These are phyloP conservation scores for Cyberlindnera suaveolens DNA, from an alignment of 805 yeast genomes.

Conservation along the genomic window DNA sequence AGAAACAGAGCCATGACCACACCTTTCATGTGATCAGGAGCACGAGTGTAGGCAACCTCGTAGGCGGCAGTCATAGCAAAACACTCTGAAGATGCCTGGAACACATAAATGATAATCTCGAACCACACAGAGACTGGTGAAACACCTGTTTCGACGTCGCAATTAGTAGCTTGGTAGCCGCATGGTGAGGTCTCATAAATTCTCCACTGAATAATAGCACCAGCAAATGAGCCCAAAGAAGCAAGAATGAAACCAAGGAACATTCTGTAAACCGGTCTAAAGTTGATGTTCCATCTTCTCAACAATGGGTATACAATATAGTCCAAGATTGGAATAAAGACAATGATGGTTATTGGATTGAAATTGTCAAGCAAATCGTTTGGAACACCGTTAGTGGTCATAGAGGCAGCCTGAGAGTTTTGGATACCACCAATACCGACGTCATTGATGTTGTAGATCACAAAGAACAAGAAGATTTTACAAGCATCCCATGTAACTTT, in stretches of 20 bases:
- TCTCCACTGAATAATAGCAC: slow-evolving; percentile 53
- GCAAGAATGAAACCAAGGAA: slow-evolving; percentile 63
- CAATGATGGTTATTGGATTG: slow-evolving; percentile 67
- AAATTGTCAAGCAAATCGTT: slow-evolving; percentile 74
- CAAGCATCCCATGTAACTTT: slow-evolving; percentile 60
- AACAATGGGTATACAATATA: slow-evolving; percentile 48
- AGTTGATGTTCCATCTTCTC: slow-evolving; percentile 41
- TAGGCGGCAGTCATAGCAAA: slow-evolving; percentile 76
- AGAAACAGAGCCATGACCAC: slow-evolving; percentile 48
- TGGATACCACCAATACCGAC: slow-evolving; percentile 48
- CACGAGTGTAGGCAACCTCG: slow-evolving; percentile 80
- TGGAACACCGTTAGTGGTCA: slow-evolving; percentile 73
- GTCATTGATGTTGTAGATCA: slow-evolving; percentile 69
- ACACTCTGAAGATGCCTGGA: slow-evolving; percentile 71
- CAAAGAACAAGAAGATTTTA: slow-evolving; percentile 64
- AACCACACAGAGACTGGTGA: slow-evolving; percentile 55
- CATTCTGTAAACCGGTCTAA: slow-evolving; percentile 69
- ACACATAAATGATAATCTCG: slow-evolving; percentile 61
- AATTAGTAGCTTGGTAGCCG: slow-evolving; percentile 51
- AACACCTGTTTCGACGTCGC: slow-evolving; percentile 30
- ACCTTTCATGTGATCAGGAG: slow-evolving; percentile 51
- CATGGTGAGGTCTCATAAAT: slow-evolving; percentile 71
- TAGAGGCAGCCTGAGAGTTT: slow-evolving; percentile 54
- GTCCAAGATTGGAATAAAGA: slow-evolving; percentile 73
- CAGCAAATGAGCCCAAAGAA: slow-evolving; percentile 28